A percentile compares a stretch with the other conserved stretches of the same genome.
Evolutionary conservation across 2,329 filamentous ascomycete genomes (phyloP).

Genomic region (Stagonosporopsis rhizophila): DNA sequence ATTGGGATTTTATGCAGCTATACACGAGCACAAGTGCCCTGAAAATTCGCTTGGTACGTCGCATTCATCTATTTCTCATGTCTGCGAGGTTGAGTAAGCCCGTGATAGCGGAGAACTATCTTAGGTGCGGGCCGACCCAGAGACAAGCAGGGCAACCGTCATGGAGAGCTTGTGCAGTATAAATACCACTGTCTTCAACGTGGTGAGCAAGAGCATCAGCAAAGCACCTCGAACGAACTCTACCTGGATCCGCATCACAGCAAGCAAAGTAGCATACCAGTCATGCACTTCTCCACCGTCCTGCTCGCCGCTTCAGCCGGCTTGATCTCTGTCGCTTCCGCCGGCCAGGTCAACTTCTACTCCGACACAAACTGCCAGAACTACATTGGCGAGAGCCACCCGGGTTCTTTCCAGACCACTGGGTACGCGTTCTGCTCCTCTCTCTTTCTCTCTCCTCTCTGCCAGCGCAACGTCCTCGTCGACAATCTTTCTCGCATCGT

Average conservation of each 20-base stretch:
- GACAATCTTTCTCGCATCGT: too few relatives aligned
- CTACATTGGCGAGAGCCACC: slow-evolving; percentile 25
- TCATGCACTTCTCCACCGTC: slow-evolving; percentile 12
- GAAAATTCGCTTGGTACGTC: not conserved
- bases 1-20: not conserved
- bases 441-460: too few relatives aligned
- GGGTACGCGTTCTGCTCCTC: slow-evolving; percentile 21
- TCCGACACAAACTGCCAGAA: slow-evolving; percentile 27
- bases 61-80: not conserved
- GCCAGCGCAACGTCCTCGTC: too few relatives aligned
- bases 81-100: not conserved
- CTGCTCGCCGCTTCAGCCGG: slow-evolving; percentile 12
- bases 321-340: slow-evolving; percentile 14
- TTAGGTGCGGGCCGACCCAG: not conserved
- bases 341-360: slow-evolving; percentile 31
- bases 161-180: not conserved
- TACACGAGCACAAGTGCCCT: not conserved
- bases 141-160: not conserved
- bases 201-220: too few relatives aligned
- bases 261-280: not conserved
- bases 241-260: not conserved
- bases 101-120: not conserved
- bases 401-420: slow-evolving; percentile 12
- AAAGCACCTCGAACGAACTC: too few relatives aligned
- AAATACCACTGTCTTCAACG: not conserved